phyloP scores from a whole-genome alignment of 83 land plant species.

The Picea abies region DNA sequence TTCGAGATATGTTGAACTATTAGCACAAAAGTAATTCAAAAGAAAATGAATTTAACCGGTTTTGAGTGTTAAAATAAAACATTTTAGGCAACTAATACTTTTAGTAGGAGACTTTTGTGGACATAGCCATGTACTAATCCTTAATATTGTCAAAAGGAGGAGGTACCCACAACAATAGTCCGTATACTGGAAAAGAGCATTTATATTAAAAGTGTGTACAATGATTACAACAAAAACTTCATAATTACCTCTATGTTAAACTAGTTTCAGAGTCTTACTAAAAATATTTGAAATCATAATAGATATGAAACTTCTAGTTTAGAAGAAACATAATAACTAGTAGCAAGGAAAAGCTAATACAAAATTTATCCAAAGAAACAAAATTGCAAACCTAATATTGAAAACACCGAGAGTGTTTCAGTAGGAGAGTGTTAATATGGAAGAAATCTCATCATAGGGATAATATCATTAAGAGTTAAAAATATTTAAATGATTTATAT shows the following conservation, averaged over 20 bases:
- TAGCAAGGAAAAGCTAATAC: not conserved
- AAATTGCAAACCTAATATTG: not conserved
- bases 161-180: not conserved
- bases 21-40: not conserved
- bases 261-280: not conserved
- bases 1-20: conserved; percentile 11
- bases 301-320: not conserved
- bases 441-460: no score
- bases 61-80: not conserved
- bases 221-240: not conserved
- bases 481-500: not conserved
- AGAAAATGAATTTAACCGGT: not conserved
- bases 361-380: not conserved
- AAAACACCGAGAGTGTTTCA: not conserved
- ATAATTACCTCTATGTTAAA: not conserved
- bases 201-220: not conserved
- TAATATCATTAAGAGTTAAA: no score
- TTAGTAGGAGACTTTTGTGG: not conserved
- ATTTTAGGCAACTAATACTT: not conserved
- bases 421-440: no score
- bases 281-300: not conserved
- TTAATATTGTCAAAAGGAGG: not conserved
- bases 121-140: not conserved
- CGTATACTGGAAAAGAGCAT: not conserved
- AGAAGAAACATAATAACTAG: not conserved